Base-by-base conservation (phyloP, 352 stramenopile species). In the Globisporangium heterothallicum region DNA sequence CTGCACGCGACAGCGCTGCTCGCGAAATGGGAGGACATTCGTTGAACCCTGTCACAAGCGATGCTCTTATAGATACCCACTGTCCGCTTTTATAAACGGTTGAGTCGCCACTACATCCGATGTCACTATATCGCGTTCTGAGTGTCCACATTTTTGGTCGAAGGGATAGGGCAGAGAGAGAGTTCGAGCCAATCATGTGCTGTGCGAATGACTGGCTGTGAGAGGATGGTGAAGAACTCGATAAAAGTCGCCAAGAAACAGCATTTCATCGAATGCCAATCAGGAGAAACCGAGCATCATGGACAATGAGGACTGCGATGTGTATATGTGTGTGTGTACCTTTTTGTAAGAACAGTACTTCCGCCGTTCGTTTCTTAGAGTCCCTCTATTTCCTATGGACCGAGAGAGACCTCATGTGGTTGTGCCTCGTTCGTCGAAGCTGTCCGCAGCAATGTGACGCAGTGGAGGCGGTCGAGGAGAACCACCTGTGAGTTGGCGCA, bases 371-470 rank as follows among this genome's bases (percentile, higher is more conserved):
- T 53, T n/a, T 53, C 53, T 59, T 38, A 29, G 52, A 42, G 53
- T 46, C 34, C 43, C 45, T 38, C 34, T 48, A 42, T 49, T 24
- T 35, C 48, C 54, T 45, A 56, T 56, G 46, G 49, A 45, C 46
- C 16, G 40, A 40, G 54, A 61, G 54, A 49, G 47, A 51, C 40
- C 40, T 56, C 46, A 56, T 56, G 42, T 42, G 27, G 16, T 24
- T 10, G 10, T 26, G 16, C 27, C 32, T 38, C 32, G 38, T 21
- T 56, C 36, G 42, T 53, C 32, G 34, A 44, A 49, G 57, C 43
- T 54, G 58, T 46, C 66, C 66, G 66, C 66, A 66, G 66, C 54
- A 68, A 74, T 68, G 66, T 70, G 66, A 74, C 60, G 61, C 42
- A 55, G 38, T 55, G 34, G 42, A 55, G n/a, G 30, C 52, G 42